phyloP scores from a whole-genome alignment of 805 yeast species.

The Ogataea chonburiensis region DNA sequence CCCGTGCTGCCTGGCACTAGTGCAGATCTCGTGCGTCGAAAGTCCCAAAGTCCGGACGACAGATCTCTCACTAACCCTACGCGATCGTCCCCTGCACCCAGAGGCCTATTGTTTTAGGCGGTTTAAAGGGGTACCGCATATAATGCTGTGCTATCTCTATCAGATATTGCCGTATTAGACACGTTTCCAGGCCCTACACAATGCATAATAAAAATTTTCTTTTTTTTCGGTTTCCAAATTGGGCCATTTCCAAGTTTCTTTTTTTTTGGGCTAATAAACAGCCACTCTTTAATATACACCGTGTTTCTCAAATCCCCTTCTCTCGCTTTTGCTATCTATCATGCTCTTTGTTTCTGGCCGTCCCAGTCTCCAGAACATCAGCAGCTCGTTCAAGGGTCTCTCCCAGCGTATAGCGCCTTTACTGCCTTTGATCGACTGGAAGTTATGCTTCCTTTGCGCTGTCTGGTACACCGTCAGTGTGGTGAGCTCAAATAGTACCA shows the following conservation, averaged over 20 bases:
- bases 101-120: background rate
- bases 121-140: slow-evolving; percentile 6
- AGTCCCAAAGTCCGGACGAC: background rate
- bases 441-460: slow-evolving; percentile 49
- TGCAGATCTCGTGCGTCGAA: too few species aligned
- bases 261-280: background rate
- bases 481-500: slow-evolving; percentile 77
- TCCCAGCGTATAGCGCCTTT: slow-evolving; percentile 11
- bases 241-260: slow-evolving; percentile 5
- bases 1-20: too few species aligned
- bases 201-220: slow-evolving; percentile 1
- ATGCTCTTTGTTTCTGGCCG: slow-evolving; percentile 21
- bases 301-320: slow-evolving; percentile 2
- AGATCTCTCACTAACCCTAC: background rate
- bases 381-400: slow-evolving; percentile 12
- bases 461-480: slow-evolving; percentile 83
- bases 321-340: slow-evolving; percentile 4
- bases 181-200: background rate
- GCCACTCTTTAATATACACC: slow-evolving; percentile 4
- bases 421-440: slow-evolving; percentile 30
- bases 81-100: slow-evolving; percentile 1
- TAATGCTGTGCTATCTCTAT: background rate
- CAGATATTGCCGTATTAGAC: background rate
- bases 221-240: slow-evolving; percentile 2
- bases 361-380: slow-evolving; percentile 10